Evolutionary conservation across 1,139 yeast species (phyloP).

Genomic region (Komagataea norvegica): DNA sequence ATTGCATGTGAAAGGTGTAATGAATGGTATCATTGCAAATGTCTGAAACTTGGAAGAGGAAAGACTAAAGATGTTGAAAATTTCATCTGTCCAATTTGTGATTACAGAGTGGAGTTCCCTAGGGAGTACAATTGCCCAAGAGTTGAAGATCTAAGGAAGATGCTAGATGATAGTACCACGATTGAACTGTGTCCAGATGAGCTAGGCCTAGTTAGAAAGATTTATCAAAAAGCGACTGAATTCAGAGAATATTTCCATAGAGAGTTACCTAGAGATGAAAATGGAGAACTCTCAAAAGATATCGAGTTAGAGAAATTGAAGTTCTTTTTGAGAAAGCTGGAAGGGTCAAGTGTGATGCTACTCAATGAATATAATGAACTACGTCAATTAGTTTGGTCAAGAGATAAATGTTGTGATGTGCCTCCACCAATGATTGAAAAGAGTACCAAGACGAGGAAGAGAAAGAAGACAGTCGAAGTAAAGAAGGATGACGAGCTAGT

Average conservation of each 20-base stretch:
- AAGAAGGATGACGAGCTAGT: background rate
- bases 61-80: conserved; percentile 30
- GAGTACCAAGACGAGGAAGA: conserved; percentile 19
- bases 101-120: conserved; percentile 32
- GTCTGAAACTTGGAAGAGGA: conserved; percentile 45
- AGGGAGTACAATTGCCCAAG: conserved; percentile 33
- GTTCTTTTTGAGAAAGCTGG: conserved; percentile 42
- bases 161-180: conserved; percentile 32
- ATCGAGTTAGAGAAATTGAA: conserved; percentile 28
- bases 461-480: conserved; percentile 2
- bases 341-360: conserved; percentile 35
- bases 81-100: conserved; percentile 69
- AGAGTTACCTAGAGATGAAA: conserved; percentile 17
- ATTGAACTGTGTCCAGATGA: conserved; percentile 43
- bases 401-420: conserved; percentile 25
- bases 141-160: conserved; percentile 32
- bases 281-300: conserved; percentile 17
- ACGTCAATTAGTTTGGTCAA: conserved; percentile 25
- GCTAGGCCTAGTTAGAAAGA: conserved; percentile 29
- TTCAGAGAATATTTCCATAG: conserved; percentile 26
- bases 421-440: conserved; percentile 25
- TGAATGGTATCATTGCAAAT: conserved; percentile 76
- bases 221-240: conserved; percentile 24
- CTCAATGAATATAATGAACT: conserved; percentile 29
- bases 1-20: conserved; percentile 73